A percentile compares a stretch with the other conserved stretches of the same genome.
These are phyloP conservation scores for Aechmea fasciata DNA, from an alignment of 176 grass and related monocot species.

Conservation along the genomic window DNA sequence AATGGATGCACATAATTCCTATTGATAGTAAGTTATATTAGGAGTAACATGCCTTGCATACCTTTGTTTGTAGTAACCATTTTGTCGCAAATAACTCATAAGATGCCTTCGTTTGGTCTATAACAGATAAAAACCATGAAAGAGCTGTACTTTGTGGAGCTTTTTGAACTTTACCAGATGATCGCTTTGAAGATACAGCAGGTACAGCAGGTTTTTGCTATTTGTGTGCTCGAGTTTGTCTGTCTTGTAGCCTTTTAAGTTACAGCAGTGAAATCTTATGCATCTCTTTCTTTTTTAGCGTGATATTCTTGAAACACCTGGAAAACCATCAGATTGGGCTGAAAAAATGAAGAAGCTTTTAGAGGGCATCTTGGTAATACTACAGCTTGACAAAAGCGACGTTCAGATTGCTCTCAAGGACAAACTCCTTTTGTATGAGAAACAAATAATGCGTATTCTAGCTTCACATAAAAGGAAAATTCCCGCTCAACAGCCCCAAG, in stretches of 20 bases:
- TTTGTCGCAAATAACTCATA: background rate
- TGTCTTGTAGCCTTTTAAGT: background rate
- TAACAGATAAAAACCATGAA: constrained; percentile 71
- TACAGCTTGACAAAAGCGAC: constrained; percentile 43
- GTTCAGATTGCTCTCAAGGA: constrained; percentile 43
- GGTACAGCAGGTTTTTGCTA: constrained; percentile 4
- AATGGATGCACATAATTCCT: background rate
- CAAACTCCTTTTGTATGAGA: constrained; percentile 47
- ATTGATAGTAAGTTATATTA: background rate
- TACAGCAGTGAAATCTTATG: background rate
- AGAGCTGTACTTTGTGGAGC: constrained; percentile 50
- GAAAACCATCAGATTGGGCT: constrained; percentile 37
- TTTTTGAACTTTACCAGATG: constrained; percentile 56
- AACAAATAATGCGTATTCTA: constrained; percentile 48
- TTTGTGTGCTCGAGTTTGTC: background rate
- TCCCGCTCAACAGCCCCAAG: constrained; percentile 24
- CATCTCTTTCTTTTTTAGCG: constrained; percentile 8
- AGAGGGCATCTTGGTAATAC: constrained; percentile 34
- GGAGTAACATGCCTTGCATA: background rate
- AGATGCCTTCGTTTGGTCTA: constrained; percentile 2
- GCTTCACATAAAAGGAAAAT: constrained; percentile 44
- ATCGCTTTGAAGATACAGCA: constrained; percentile 55
- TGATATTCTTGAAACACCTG: constrained; percentile 30
- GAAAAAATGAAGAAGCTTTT: constrained; percentile 64
- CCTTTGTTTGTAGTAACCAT: background rate